Base-by-base conservation (phyloP, 2,329 filamentous ascomycete species). In the Talaromyces verruculosus region DNA sequence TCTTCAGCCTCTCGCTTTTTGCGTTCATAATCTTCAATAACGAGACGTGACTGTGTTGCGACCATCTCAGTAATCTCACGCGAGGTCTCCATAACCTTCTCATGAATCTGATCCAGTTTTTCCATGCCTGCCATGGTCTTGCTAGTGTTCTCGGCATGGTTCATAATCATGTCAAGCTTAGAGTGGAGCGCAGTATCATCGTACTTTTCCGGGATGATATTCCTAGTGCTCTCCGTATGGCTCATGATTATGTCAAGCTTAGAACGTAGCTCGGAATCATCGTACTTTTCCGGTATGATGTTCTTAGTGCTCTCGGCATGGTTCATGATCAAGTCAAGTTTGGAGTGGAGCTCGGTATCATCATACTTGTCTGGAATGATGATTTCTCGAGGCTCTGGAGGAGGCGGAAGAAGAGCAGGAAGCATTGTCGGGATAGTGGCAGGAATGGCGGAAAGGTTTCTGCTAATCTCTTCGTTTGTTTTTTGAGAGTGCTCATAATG, bases 401-500 rank as follows among this genome's bases (percentile, higher is more conserved):
- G 70, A 63, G 65, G 43, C 57, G 82, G 80, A 43, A 82, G 71
- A 30, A 82, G 71, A 35, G 83, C 80, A 65, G 85, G 84, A 1
- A 89, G 80, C 64, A 88, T 80, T 30, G 84, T 81, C n/a, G 84
- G 83, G 68, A 89, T 85, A 1, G 84, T 74, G 35, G 77, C 72
- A 37, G 83, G 80, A 60, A 84, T 78, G 13, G 81, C 77, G 30
- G 82, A 80, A n/a, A 82, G 76, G 64, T 83, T 84, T 11, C 84
- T 83, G 73, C 86, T 88, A 64, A 87, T 80, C 64, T 90, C 87
- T 64, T 88, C 83, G 0, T 83, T 80, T 0, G 89, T 85, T 53
- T 86, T 84, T 77, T 93, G 92, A 15, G 92, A 91, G 74, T 96
- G 91, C 71, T 96, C 92, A 72, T 91, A 97, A 75, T 98, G 93